Conservation (phyloP, 805 yeast genomes). For the Vanderwaltozyma yarrowii region DNA sequence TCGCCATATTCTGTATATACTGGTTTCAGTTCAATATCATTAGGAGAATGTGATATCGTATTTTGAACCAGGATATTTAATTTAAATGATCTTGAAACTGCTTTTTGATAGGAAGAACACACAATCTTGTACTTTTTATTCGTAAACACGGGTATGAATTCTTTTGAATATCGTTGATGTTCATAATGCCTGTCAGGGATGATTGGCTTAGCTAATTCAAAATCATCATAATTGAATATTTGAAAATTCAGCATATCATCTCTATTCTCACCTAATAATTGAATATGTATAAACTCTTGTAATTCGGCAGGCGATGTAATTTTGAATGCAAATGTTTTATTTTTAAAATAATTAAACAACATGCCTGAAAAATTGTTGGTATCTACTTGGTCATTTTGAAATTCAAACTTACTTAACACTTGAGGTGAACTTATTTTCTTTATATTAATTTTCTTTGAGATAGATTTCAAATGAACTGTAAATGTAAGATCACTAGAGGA, state of each 20-base stretch:
- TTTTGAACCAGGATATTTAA: not conserved
- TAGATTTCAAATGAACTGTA: slow-evolving; percentile 1
- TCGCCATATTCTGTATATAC: slow-evolving; percentile 16
- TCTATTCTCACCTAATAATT: slow-evolving; percentile 7
- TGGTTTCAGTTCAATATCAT: slow-evolving; percentile 4
- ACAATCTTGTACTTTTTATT: slow-evolving; percentile 15
- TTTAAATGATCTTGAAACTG: not conserved
- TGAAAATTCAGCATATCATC: slow-evolving; percentile 14
- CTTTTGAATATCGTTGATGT: slow-evolving; percentile 5
- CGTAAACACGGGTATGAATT: slow-evolving; percentile 11
- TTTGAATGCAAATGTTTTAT: slow-evolving; percentile 17
- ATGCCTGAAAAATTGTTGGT: not conserved
- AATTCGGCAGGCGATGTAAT: slow-evolving; percentile 2
- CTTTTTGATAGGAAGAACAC: slow-evolving; percentile 6
- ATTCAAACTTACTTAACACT: too few relatives aligned
- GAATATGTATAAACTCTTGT: slow-evolving; percentile 11
- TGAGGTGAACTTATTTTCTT: too few relatives aligned
- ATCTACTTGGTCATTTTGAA: too few relatives aligned
- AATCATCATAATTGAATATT: slow-evolving; percentile 16
- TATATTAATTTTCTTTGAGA: not conserved
- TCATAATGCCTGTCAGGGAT: slow-evolving; percentile 8
- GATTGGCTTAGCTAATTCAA: slow-evolving; percentile 14
- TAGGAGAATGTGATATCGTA: too few relatives aligned
- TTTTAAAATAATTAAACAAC: slow-evolving; percentile 10
- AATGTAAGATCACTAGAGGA: slow-evolving; percentile 8